Percentiles rank a stretch among this genome's conserved stretches.
Conservation (phyloP, 345 rosid species). For the Psidium friedrichsthalianum region DNA sequence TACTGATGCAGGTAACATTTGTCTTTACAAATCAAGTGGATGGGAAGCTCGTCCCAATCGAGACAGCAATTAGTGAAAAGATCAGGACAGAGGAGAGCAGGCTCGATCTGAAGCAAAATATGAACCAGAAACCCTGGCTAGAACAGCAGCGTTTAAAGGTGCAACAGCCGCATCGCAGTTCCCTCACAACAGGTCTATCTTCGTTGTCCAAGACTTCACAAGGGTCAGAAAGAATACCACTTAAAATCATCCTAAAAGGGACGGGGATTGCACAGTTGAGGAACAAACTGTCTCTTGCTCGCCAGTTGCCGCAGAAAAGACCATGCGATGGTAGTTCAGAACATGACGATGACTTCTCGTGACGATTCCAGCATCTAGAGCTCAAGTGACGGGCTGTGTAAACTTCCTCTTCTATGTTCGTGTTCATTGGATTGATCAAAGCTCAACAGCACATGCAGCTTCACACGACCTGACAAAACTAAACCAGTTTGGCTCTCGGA, state of each 20-base stretch:
- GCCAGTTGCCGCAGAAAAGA: slow-evolving; percentile 30
- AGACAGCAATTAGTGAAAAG: slow-evolving; percentile 34
- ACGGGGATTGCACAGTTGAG: background rate
- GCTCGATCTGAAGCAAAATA: slow-evolving; percentile 13
- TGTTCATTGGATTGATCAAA: background rate
- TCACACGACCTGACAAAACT: background rate
- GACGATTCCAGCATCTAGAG: background rate
- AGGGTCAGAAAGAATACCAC: slow-evolving; percentile 16
- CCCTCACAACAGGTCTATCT: background rate
- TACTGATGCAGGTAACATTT: slow-evolving; percentile 56
- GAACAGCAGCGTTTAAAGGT: slow-evolving; percentile 25
- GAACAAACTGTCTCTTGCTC: slow-evolving; percentile 9
- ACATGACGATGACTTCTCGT: slow-evolving; percentile 37
- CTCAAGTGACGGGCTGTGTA: background rate
- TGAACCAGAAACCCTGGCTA: slow-evolving; percentile 14
- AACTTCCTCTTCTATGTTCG: background rate
- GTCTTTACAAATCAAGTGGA: slow-evolving; percentile 91
- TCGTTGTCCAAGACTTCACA: slow-evolving; percentile 14
- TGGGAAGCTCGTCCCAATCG: slow-evolving; percentile 81
- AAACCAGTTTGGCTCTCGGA: background rate
- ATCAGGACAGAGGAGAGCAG: slow-evolving; percentile 2
- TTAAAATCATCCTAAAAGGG: slow-evolving; percentile 15
- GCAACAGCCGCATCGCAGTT: background rate
- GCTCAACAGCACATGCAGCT: background rate
- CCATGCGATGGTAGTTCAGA: slow-evolving; percentile 14